Conservation (phyloP, 257 asterid species). For the Ophiorrhiza pumila region DNA sequence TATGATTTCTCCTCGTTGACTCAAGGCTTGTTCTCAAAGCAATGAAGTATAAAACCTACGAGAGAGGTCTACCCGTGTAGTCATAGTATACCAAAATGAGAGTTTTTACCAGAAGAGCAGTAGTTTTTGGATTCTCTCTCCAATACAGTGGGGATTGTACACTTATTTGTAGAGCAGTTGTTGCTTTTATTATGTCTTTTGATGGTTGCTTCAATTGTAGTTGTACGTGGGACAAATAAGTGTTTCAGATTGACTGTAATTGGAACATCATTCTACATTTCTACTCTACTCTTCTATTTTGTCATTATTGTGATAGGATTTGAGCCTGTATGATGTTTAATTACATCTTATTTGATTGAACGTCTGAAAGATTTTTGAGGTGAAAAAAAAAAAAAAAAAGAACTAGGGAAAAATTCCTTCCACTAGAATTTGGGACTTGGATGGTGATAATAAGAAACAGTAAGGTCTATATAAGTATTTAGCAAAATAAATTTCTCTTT, state of each 20-base stretch:
- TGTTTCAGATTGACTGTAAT: conserved; percentile 25
- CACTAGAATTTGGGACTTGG: too few relatives aligned
- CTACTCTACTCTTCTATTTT: too few relatives aligned
- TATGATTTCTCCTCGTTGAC: conserved; percentile 93
- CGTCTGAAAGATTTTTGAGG: too few relatives aligned
- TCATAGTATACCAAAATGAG: conserved; percentile 23
- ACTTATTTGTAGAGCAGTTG: conserved; percentile 41
- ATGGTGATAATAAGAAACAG: too few relatives aligned
- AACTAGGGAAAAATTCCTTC: too few relatives aligned
- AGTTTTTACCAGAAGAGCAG: conserved; percentile 21
- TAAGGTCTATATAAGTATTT: too few relatives aligned
- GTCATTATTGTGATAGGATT: neutral
- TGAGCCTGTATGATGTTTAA: neutral
- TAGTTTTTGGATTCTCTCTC: conserved; percentile 34
- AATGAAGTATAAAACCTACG: conserved; percentile 28
- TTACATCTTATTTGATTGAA: too few relatives aligned
- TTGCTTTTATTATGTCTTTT: conserved; percentile 25
- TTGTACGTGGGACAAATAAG: conserved; percentile 42
- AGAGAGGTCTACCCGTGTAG: conserved; percentile 10
- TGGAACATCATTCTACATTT: neutral
- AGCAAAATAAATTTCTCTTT: too few relatives aligned
- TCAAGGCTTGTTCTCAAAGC: conserved; percentile 75
- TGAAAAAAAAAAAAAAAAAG: too few relatives aligned
- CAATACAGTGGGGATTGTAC: conserved; percentile 48
- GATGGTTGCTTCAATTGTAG: conserved; percentile 33